Evolutionary conservation across 2,329 filamentous ascomycete species (phyloP).

Genomic region (Aspergillus proliferans): DNA sequence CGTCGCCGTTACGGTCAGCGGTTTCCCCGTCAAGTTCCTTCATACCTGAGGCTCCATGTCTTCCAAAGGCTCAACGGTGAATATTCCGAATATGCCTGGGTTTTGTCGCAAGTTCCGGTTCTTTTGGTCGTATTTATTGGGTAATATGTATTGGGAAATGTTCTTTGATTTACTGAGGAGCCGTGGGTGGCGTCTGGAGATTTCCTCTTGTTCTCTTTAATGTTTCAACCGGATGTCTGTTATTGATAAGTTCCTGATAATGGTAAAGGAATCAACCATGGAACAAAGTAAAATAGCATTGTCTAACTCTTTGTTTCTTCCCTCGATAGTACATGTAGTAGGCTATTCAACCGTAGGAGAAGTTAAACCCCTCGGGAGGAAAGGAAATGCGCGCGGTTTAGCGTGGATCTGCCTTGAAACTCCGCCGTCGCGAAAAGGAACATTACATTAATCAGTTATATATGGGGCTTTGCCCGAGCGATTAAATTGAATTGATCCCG

Average conservation of each 20-base stretch:
- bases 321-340: background rate
- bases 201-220: background rate
- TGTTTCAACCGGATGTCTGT: background rate
- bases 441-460: background rate
- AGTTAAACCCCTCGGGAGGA: background rate
- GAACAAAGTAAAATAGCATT: background rate
- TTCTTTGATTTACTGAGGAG: background rate
- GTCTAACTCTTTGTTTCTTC: background rate
- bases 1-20: background rate
- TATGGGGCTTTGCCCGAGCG: background rate
- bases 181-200: background rate
- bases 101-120: background rate
- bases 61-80: background rate
- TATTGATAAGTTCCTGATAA: background rate
- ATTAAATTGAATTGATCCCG: background rate
- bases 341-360: background rate
- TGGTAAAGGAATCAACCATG: background rate
- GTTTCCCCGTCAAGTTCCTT: background rate
- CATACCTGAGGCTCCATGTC: background rate
- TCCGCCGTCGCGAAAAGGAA: conserved; percentile 2
- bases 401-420: conserved; percentile 4
- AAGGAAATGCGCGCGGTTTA: conserved; percentile 1
- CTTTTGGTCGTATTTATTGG: background rate
- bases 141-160: background rate
- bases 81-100: background rate